Evolutionary conservation across 2,329 filamentous ascomycete genomes (phyloP), one percentile per base, ranked within the genome.

Genomic region (Xylariaceae sp.): DNA sequence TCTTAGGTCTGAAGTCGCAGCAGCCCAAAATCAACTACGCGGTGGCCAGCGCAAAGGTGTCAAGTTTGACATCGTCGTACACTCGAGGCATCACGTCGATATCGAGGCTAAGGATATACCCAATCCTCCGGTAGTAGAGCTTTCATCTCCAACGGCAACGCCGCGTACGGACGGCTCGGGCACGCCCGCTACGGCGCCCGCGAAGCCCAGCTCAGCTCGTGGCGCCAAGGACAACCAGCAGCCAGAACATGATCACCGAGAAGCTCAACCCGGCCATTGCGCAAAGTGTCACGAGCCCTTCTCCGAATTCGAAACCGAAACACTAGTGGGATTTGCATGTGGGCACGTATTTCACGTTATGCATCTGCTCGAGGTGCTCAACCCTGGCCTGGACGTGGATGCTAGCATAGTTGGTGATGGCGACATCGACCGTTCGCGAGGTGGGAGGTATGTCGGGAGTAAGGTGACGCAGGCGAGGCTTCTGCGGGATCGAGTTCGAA

Each of bases 401-500:
- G 51, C 58, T 53, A 2, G 47, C 28, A 41, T 53, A 54, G 42
- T 38, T 49, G 39, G 46, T 2, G 50, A 47, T 6, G 22, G 38
- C 5, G 48, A 54, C 3, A 31, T 43, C 2, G 73, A 70, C 14
- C 66, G 71, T 11, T 68, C 73, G 14, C 70, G 68, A 50, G 69
- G 71, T 22, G 78, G 80, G 7, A 78, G 86, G 51, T 89, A 87
- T 48, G 84, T 97, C 6, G 89, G 90, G 0, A 83, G 87, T 31
- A 97, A 97, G 71, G 90, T 96, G 28, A 94, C 89, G 58, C 89
- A 90, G 66, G 91, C 92, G 38, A 81, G 90, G 57, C 68, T 96
- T 49, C 71, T 96, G 54, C 80, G 85, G 60, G 88, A 92, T 62
- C 83, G 83, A 55, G 78, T 93, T 34, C 73, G 77, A 42, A 79